These are phyloP conservation scores for Cornus controversa DNA, from an alignment of 148 eudicot genomes.

Conservation along the genomic window DNA sequence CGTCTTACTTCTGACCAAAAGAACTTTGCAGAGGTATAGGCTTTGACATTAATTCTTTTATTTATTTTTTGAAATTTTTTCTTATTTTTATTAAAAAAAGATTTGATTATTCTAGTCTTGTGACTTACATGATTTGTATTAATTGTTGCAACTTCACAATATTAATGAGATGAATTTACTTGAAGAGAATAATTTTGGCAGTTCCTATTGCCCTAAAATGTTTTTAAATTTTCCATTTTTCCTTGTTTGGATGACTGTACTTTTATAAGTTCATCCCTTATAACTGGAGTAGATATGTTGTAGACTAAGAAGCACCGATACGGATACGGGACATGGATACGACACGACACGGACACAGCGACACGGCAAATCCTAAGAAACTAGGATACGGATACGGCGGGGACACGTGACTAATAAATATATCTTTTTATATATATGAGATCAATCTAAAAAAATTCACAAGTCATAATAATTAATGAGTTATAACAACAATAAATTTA, in stretches of 20 bases:
- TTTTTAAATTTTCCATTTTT: background rate
- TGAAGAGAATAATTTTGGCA: background rate
- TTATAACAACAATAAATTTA: no score
- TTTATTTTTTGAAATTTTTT: constrained; percentile 1
- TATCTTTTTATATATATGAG: no score
- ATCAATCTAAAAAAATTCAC: no score
- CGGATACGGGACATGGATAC: no score
- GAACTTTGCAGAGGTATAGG: constrained; percentile 77
- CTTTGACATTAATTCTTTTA: constrained; percentile 9
- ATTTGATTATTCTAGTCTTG: background rate
- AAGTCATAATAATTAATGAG: no score
- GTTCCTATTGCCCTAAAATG: background rate
- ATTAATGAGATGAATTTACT: background rate
- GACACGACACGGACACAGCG: no score
- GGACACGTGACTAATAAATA: no score
- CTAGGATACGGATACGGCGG: no score
- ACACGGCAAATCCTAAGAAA: no score
- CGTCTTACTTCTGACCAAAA: constrained; percentile 88
- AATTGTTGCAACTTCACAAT: background rate
- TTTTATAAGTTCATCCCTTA: no score
- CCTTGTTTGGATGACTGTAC: background rate
- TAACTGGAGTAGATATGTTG: no score
- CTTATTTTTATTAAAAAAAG: background rate
- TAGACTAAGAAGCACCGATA: no score
- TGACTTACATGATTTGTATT: background rate